These are phyloP conservation scores for Ziziphus jujuba DNA, from an alignment of 306 rosid genomes.

Conservation along the genomic window DNA sequence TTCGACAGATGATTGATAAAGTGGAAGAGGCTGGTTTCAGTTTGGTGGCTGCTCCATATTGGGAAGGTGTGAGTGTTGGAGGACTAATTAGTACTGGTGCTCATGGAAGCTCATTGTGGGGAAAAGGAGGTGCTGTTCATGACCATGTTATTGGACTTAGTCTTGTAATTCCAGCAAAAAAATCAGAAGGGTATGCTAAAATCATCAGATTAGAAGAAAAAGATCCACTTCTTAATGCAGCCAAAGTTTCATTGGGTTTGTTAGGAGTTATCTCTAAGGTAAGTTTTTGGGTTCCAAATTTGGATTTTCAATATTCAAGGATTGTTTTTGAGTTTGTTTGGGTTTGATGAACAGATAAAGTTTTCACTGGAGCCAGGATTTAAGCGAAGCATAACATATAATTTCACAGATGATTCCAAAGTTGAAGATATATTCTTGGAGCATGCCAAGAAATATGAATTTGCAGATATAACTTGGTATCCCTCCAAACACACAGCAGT, in stretches of 20 bases:
- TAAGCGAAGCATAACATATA: conserved; percentile 62
- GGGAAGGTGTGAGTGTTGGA: conserved; percentile 53
- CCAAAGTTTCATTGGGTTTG: conserved; percentile 60
- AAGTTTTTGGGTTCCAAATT: background rate
- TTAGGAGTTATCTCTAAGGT: conserved; percentile 86
- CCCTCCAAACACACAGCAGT: conserved; percentile 59
- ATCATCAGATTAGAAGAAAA: conserved; percentile 35
- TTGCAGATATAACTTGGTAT: conserved; percentile 79
- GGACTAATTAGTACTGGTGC: conserved; percentile 46
- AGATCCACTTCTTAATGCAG: conserved; percentile 54
- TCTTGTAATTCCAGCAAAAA: conserved; percentile 51
- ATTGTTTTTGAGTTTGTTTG: too few relatives aligned
- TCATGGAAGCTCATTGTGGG: conserved; percentile 65
- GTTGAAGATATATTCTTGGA: conserved; percentile 48
- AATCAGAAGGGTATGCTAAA: conserved; percentile 63
- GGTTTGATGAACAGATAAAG: conserved; percentile 42
- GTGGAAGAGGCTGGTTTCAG: conserved; percentile 41
- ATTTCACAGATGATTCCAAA: conserved; percentile 40
- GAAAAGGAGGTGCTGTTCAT: conserved; percentile 71
- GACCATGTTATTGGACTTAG: conserved; percentile 58
- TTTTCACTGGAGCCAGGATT: conserved; percentile 58
- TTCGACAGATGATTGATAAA: conserved; percentile 32
- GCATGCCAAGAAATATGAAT: conserved; percentile 61
- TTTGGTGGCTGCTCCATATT: conserved; percentile 44
- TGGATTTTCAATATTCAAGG: too few relatives aligned